Conservation (phyloP, 805 yeast genomes). For the Metschnikowia gelsemii region DNA sequence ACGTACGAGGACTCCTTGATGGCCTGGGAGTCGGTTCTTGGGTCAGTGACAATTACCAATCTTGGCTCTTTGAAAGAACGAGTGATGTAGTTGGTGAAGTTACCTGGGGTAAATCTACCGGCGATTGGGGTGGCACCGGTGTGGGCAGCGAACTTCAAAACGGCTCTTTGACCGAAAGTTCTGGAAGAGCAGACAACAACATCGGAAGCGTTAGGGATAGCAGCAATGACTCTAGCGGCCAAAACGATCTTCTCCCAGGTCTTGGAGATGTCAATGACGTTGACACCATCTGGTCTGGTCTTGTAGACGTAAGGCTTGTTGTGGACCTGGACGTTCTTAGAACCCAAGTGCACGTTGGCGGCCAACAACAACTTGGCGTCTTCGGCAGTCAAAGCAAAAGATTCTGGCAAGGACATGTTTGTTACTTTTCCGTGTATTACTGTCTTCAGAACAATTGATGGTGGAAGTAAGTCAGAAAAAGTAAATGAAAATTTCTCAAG, state of each 20-base stretch:
- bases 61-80: constrained; percentile 99
- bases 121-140: constrained; percentile 99
- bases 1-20: constrained; percentile 99
- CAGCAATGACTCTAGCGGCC: constrained; percentile 99
- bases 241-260: constrained; percentile 99
- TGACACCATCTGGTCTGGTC: constrained; percentile 99
- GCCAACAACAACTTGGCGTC: constrained; percentile 99
- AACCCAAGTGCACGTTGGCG: constrained; percentile 99
- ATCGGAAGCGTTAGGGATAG: constrained; percentile 97
- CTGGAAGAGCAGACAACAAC: constrained; percentile 99
- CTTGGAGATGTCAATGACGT: constrained; percentile 96
- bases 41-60: constrained; percentile 98
- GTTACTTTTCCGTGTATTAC: constrained; percentile 20
- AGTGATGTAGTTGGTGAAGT: constrained; percentile 99
- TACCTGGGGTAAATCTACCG: constrained; percentile 99
- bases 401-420: constrained; percentile 79
- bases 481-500: constrained; percentile 23
- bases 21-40: constrained; percentile 99
- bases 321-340: constrained; percentile 99
- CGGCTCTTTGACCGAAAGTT: constrained; percentile 99
- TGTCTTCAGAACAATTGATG: constrained; percentile 23
- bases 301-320: constrained; percentile 95
- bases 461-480: constrained; percentile 17
- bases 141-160: constrained; percentile 98
- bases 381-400: constrained; percentile 92